Conservation (phyloP, 441 rosid genomes). For the Cnidoscolus chayamansa region DNA sequence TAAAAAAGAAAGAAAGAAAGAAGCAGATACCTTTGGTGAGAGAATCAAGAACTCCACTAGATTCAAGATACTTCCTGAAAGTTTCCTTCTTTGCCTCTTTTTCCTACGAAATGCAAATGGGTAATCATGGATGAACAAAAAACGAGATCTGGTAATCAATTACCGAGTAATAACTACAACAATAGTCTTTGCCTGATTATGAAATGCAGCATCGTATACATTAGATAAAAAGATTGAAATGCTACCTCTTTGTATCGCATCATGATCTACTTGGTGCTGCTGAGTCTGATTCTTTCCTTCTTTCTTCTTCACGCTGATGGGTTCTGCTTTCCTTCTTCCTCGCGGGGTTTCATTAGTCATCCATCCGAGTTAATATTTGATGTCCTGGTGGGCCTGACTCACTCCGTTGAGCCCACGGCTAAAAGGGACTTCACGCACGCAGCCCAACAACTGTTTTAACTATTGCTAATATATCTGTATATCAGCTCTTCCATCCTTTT, state of each 20-base stretch:
- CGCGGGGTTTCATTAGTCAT: no score
- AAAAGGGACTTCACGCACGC: not conserved
- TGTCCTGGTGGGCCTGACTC: conserved; percentile 9
- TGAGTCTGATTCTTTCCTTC: conserved; percentile 5
- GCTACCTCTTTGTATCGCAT: conserved; percentile 58
- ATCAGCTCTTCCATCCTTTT: no score
- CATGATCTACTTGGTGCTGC: conserved; percentile 36
- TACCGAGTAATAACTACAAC: not conserved
- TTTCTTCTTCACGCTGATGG: not conserved
- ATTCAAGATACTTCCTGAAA: conserved; percentile 81
- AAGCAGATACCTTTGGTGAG: conserved; percentile 64
- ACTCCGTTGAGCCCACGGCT: not conserved
- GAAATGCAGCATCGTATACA: not conserved
- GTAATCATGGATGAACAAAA: not conserved
- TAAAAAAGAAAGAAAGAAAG: not conserved
- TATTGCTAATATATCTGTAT: no score
- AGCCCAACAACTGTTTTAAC: not conserved
- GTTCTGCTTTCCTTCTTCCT: not conserved
- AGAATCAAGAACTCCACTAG: conserved; percentile 81
- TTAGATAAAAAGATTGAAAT: not conserved
- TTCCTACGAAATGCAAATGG: conserved; percentile 44
- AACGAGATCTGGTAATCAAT: conserved; percentile 11
- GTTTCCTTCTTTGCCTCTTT: conserved; percentile 89
- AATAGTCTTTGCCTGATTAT: not conserved
- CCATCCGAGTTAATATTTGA: no score